Evolutionary conservation across 1,284 basidiomycete species (phyloP).

Genomic region (Fistulina hepatica): DNA sequence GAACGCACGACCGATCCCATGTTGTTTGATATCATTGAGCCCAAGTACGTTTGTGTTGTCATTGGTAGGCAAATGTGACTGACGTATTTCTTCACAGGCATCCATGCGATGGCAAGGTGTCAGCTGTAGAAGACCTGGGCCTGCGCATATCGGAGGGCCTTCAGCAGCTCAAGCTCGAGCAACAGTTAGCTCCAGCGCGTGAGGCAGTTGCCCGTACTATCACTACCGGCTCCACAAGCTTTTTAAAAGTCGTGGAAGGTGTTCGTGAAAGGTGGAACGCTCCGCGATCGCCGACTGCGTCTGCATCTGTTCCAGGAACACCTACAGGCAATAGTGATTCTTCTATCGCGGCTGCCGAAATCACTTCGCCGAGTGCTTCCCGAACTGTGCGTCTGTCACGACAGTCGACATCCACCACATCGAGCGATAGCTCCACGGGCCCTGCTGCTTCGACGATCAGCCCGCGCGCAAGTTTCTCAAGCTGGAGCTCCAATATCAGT

Average conservation of each 20-base stretch:
- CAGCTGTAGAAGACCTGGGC: constrained; percentile 82
- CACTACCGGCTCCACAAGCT: constrained; percentile 63
- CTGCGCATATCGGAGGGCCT: constrained; percentile 82
- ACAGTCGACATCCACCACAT: no score
- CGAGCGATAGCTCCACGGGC: no score
- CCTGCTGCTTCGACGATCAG: no score
- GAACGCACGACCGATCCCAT: constrained; percentile 77
- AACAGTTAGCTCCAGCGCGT: constrained; percentile 79
- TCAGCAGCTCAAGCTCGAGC: constrained; percentile 82
- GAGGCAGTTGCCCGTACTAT: constrained; percentile 76
- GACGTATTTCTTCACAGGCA: constrained; percentile 40
- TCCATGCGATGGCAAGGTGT: constrained; percentile 80
- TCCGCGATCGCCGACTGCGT: constrained; percentile 32
- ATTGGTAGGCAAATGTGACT: not conserved
- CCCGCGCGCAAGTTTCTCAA: no score
- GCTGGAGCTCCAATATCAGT: no score
- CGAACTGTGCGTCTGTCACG: no score
- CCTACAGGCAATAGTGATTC: no score
- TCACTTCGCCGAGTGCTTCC: constrained; percentile 27
- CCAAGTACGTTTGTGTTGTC: constrained; percentile 42
- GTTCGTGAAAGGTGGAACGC: constrained; percentile 62
- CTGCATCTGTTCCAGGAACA: no score
- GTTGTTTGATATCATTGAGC: constrained; percentile 88
- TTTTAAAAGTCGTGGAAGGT: constrained; percentile 82
- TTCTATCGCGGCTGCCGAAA: constrained; percentile 12